Conservation (phyloP, 2,329 filamentous ascomycete genomes). For the Botrytis medusae region DNA sequence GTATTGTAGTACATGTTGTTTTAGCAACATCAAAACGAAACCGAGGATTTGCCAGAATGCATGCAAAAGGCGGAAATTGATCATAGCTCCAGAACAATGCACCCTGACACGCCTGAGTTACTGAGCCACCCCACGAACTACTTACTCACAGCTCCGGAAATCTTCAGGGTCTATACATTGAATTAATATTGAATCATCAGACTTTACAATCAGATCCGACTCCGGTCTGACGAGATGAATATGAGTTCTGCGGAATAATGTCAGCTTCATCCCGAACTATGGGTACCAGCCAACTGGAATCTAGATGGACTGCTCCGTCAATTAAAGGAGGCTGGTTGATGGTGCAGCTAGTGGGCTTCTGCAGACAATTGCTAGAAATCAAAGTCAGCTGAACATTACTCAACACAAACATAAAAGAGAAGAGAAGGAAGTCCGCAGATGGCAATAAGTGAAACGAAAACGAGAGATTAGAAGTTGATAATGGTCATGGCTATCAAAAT, state of each 20-base stretch:
- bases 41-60: slow-evolving; percentile 3
- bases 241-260: not conserved
- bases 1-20: not conserved
- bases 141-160: not conserved
- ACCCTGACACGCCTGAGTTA: not conserved
- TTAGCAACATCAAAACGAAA: not conserved
- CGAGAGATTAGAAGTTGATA: not conserved
- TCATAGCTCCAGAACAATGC: slow-evolving; percentile 3
- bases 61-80: not conserved
- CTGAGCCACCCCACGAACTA: not conserved
- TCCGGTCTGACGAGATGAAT: not conserved
- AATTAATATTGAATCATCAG: slow-evolving; percentile 5
- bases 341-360: slow-evolving; percentile 6
- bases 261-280: slow-evolving; percentile 1
- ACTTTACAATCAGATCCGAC: not conserved
- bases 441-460: not conserved
- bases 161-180: not conserved
- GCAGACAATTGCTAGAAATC: not conserved
- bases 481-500: not conserved
- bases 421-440: not conserved
- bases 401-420: not conserved
- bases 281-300: not conserved
- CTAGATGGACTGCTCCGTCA: not conserved
- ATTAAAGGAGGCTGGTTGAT: slow-evolving; percentile 6
- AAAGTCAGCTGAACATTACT: slow-evolving; percentile 2